A percentile compares a stretch with the other conserved stretches of the same genome.
Evolutionary conservation across 2,329 filamentous ascomycete species (phyloP).

Genomic region (Colletotrichum lupini): DNA sequence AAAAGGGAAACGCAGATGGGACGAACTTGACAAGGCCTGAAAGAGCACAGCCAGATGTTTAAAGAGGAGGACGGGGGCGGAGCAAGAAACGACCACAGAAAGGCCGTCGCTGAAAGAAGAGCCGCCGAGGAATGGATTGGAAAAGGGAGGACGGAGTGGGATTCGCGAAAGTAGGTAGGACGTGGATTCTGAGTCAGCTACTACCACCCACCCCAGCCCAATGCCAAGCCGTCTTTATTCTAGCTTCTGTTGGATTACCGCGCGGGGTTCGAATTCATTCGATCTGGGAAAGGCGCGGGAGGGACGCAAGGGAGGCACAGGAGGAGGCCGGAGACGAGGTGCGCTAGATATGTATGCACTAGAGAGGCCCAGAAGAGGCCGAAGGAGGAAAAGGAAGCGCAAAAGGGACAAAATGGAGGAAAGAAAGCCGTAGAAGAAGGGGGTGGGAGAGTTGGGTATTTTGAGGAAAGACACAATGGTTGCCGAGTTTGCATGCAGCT

Average conservation of each 20-base stretch:
- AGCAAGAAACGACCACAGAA: background rate
- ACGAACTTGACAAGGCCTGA: slow-evolving; percentile 17
- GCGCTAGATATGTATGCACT: background rate
- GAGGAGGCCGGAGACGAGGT: background rate
- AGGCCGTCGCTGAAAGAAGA: background rate
- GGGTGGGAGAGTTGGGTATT: background rate
- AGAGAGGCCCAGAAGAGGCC: background rate
- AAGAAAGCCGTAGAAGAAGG: background rate
- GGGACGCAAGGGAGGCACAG: background rate
- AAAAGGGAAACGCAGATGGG: slow-evolving; percentile 8
- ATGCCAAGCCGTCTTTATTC: slow-evolving; percentile 23
- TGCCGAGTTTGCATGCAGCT: slow-evolving; percentile 15
- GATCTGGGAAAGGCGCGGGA: background rate
- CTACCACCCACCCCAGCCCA: slow-evolving; percentile 12
- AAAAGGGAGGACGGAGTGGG: background rate
- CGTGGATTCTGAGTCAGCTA: slow-evolving; percentile 27
- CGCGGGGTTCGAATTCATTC: background rate
- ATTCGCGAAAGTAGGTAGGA: slow-evolving; percentile 6
- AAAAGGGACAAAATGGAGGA: background rate
- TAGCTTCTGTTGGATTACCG: background rate
- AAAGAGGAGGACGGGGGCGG: background rate
- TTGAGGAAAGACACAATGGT: background rate
- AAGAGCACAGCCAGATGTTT: slow-evolving; percentile 1
- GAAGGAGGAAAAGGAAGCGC: background rate
- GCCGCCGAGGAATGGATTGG: background rate